phyloP scores from a whole-genome alignment of 2,329 filamentous ascomycete species.

The Aureobasidium sp. region DNA sequence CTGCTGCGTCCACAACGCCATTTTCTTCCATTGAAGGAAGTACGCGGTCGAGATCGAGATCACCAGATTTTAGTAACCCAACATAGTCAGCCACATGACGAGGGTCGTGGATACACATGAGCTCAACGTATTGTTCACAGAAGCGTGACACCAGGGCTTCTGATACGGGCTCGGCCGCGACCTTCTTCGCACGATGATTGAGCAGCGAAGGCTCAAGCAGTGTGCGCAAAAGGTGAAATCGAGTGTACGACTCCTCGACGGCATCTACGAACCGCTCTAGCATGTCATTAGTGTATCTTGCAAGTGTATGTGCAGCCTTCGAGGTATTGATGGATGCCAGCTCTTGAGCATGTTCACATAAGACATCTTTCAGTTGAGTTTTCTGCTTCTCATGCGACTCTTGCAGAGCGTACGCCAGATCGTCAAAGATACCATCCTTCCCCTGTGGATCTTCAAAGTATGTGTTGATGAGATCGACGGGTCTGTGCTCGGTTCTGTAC shows the following conservation, averaged over 20 bases:
- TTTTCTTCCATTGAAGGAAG: constrained; percentile 82
- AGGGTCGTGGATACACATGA: constrained; percentile 83
- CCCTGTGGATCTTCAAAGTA: constrained; percentile 83
- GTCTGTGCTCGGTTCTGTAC: constrained; percentile 72
- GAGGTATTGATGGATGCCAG: constrained; percentile 59
- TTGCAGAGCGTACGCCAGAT: constrained; percentile 66
- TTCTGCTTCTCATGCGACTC: constrained; percentile 61
- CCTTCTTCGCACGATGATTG: not conserved
- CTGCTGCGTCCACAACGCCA: constrained; percentile 84
- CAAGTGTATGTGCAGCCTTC: constrained; percentile 57
- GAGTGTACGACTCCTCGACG: constrained; percentile 52
- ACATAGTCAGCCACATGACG: constrained; percentile 80
- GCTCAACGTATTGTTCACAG: constrained; percentile 73
- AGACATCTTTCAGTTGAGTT: constrained; percentile 59
- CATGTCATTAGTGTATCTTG: constrained; percentile 51
- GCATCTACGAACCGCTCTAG: constrained; percentile 58
- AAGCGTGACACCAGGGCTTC: constrained; percentile 46
- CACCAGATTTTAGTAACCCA: constrained; percentile 61
- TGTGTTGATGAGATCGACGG: constrained; percentile 64
- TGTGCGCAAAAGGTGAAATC: constrained; percentile 68
- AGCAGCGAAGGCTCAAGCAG: constrained; percentile 56
- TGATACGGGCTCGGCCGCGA: constrained; percentile 22
- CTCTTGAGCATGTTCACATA: constrained; percentile 56
- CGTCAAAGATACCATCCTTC: constrained; percentile 65
- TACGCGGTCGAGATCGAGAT: constrained; percentile 70